phyloP scores from a whole-genome alignment of 495 filamentous ascomycete genomes.

The Cercophora newfieldiana region DNA sequence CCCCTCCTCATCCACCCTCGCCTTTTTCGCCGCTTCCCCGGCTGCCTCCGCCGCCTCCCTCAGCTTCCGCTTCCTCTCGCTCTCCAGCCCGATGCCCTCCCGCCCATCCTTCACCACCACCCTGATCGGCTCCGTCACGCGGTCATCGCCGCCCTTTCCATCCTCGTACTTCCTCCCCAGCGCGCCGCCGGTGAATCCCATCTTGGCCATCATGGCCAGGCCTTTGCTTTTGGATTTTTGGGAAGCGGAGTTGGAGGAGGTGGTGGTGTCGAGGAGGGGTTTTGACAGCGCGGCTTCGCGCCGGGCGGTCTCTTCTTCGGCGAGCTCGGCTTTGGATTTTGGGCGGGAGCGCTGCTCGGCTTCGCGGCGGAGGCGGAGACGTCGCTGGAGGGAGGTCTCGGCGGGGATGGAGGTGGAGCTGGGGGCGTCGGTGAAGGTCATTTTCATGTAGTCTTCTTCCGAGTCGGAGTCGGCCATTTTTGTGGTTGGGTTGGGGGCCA shows the following conservation, averaged over 20 bases:
- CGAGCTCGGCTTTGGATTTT: constrained; percentile 82
- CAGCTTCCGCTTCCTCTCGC: constrained; percentile 79
- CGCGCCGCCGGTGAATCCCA: constrained; percentile 80
- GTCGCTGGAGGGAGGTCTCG: constrained; percentile 61
- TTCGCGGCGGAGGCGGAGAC: constrained; percentile 55
- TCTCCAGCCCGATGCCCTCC: constrained; percentile 83
- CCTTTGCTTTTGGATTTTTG: constrained; percentile 63
- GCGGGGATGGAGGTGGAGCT: constrained; percentile 8
- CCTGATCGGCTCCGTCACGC: constrained; percentile 25
- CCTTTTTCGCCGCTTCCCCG: constrained; percentile 56
- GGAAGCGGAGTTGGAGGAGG: neutral
- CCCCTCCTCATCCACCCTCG: constrained; percentile 68
- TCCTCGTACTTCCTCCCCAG: constrained; percentile 50
- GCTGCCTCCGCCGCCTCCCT: constrained; percentile 60
- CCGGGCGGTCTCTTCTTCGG: constrained; percentile 62
- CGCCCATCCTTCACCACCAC: constrained; percentile 60
- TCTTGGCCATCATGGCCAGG: constrained; percentile 92
- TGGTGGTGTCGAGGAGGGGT: constrained; percentile 57
- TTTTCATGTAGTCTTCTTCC: constrained; percentile 67
- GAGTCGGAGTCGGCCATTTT: constrained; percentile 16
- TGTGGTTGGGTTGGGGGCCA: neutral
- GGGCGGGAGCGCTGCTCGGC: constrained; percentile 59
- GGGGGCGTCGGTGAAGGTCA: constrained; percentile 50
- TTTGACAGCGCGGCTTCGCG: constrained; percentile 74
- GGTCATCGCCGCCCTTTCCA: constrained; percentile 27